Conservation (phyloP, 2,329 filamentous ascomycete species). For the Pseudogymnoascus sp. region DNA sequence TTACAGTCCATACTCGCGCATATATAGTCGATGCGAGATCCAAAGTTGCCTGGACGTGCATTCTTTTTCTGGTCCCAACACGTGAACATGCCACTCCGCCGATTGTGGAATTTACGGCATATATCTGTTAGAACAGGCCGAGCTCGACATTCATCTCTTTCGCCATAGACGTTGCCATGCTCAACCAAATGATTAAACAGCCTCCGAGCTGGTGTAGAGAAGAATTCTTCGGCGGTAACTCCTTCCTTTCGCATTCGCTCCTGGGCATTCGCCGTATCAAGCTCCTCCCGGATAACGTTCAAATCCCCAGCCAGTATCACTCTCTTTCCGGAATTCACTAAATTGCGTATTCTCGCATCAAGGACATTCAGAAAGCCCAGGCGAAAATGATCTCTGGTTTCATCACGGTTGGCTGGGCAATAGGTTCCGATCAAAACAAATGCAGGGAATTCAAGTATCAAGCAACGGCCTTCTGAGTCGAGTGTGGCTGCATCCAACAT, state of each 20-base stretch:
- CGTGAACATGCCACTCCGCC: constrained; percentile 85
- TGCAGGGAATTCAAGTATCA: constrained; percentile 86
- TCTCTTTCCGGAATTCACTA: constrained; percentile 71
- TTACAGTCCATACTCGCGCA: constrained; percentile 74
- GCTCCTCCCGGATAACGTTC: constrained; percentile 59
- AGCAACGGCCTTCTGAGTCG: constrained; percentile 86
- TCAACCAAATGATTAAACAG: constrained; percentile 82
- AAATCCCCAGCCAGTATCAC: constrained; percentile 84
- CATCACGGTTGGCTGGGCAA: constrained; percentile 82
- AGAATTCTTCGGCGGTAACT: constrained; percentile 62
- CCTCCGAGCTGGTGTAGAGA: constrained; percentile 63
- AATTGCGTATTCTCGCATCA: constrained; percentile 77
- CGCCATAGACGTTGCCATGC: constrained; percentile 59
- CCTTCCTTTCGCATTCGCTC: constrained; percentile 66
- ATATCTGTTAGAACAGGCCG: constrained; percentile 73
- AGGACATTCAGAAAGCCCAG: constrained; percentile 72
- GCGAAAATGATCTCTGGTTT: constrained; percentile 74
- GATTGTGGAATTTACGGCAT: constrained; percentile 71
- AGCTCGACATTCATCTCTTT: constrained; percentile 63
- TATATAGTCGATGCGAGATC: constrained; percentile 88
- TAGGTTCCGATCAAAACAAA: constrained; percentile 93
- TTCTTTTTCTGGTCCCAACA: constrained; percentile 96
- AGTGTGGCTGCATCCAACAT: constrained; percentile 62
- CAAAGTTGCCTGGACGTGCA: constrained; percentile 89
- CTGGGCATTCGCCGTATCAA: constrained; percentile 69